Evolutionary conservation across 306 rosid species (phyloP), one percentile per base, ranked within the genome.

Genomic region (Alnus rubra): DNA sequence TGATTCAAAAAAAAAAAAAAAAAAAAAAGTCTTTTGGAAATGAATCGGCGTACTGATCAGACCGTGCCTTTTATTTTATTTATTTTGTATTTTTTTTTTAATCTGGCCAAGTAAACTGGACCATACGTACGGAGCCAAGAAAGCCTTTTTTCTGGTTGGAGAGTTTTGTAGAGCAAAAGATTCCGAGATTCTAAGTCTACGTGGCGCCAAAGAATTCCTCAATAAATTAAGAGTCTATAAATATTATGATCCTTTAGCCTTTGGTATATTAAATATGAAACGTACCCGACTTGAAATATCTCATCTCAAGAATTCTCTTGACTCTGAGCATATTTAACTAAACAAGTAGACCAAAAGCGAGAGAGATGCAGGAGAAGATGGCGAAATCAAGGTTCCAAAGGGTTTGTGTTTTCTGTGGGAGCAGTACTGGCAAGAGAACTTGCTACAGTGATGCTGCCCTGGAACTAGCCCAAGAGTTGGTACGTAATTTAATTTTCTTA

Each of bases 401-500:
- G 69, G 81, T 82, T 4, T 82, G 85, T 31, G 85, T 82, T 12
- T 82, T 82, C 76, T 82, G 85, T 33, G 85, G 85, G 28, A 82
- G 85, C 54, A 82, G 81, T 51, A 52, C 78, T 28, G 85, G 85
- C 6, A 63, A 71, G 60, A 82, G 78, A 47, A 62, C 16, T 54
- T 82, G 85, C 37, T 82, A 82, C 67, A 33, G 63, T 30, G 85
- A 82, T 18, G 85, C 85, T 13, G 85, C 85, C 37, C 48, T 82
- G 47, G 80, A 82, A 51, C 71, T 82, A 5, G 85, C 78, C 19
- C 81, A 72, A 16, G 85, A 76, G 30, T 81, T 82, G 64, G 85
- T 81, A 60, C 28, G 28, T 23, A 30, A 2, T 52, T 3, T 14
- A 16, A 4, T 5, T 16, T 4, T 4, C 15, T 53, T 53, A 1